Conservation (phyloP, 495 filamentous ascomycete species). For the Saxispiralis lemnorum region DNA sequence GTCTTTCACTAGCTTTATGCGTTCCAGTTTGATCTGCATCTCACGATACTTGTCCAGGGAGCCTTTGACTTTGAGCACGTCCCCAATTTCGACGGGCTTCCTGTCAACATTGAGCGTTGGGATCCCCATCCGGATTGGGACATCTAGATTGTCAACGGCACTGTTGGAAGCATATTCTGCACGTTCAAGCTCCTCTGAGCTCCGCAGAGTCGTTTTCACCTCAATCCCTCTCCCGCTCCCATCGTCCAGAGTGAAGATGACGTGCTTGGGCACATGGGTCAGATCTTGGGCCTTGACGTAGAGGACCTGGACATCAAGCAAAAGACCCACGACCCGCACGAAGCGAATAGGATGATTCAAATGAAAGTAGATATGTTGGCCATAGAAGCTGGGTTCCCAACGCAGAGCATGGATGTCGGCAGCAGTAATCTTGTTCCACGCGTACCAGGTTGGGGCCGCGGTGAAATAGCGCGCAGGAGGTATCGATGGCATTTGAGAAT, state of each 20-base stretch:
- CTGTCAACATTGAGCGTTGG: slow-evolving; percentile 15
- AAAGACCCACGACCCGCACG: slow-evolving; percentile 54
- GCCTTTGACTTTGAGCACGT: slow-evolving; percentile 62
- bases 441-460: slow-evolving; percentile 63
- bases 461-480: slow-evolving; percentile 77
- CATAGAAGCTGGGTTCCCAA: slow-evolving; percentile 45
- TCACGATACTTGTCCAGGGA: slow-evolving; percentile 45
- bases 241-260: slow-evolving; percentile 64
- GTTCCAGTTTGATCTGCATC: slow-evolving; percentile 51
- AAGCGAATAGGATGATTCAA: slow-evolving; percentile 81
- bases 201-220: slow-evolving; percentile 23
- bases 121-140: slow-evolving; percentile 14
- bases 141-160: slow-evolving; percentile 17
- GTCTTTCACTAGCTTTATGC: slow-evolving; percentile 28
- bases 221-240: slow-evolving; percentile 66
- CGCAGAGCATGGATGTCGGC: slow-evolving; percentile 47
- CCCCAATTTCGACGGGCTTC: slow-evolving; percentile 35
- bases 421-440: slow-evolving; percentile 65
- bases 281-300: too few species aligned
- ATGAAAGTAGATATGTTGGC: slow-evolving; percentile 59
- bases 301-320: slow-evolving; percentile 55
- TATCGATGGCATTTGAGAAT: slow-evolving; percentile 21
- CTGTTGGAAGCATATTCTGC: slow-evolving; percentile 13
- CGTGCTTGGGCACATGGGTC: slow-evolving; percentile 28
- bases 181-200: slow-evolving; percentile 1